phyloP scores from a whole-genome alignment of 768 basidiomycete genomes.

The Psilocybe sp. region DNA sequence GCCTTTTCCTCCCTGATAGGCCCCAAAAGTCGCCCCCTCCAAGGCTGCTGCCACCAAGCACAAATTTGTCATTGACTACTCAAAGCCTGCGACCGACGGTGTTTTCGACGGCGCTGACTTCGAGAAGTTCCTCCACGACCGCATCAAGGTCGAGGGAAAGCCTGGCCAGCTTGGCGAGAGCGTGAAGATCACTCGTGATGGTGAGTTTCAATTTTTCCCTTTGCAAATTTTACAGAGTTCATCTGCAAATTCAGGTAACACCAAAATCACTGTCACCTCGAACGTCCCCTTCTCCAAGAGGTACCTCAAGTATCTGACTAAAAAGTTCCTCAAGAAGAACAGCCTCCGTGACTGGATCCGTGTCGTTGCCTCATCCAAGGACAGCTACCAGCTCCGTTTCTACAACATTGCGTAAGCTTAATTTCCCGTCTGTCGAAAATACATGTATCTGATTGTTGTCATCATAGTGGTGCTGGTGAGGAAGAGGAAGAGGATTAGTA shows the following conservation, averaged over 20 bases:
- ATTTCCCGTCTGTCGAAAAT: neutral
- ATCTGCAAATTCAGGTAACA: constrained; percentile 48
- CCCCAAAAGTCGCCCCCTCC: constrained; percentile 52
- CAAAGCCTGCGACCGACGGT: constrained; percentile 66
- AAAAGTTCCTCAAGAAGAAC: constrained; percentile 99
- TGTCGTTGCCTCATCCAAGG: constrained; percentile 92
- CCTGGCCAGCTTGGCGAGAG: constrained; percentile 88
- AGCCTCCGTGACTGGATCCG: constrained; percentile 94
- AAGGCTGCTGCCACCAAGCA: constrained; percentile 57
- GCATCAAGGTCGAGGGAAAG: constrained; percentile 92
- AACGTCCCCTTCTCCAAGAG: constrained; percentile 92
- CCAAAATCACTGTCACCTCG: constrained; percentile 82
- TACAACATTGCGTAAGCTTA: constrained; percentile 82
- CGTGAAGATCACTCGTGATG: constrained; percentile 84
- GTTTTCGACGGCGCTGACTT: constrained; percentile 62
- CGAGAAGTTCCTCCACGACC: constrained; percentile 90
- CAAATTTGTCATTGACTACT: constrained; percentile 86
- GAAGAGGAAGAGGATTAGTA: constrained; percentile 33
- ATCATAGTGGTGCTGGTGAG: constrained; percentile 28
- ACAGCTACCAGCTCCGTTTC: constrained; percentile 92
- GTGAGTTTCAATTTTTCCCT: constrained; percentile 39
- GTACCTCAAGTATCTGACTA: constrained; percentile 98
- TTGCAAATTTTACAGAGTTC: neutral
- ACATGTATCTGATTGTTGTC: constrained; percentile 8
- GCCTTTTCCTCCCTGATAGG: constrained; percentile 39